Conservation (phyloP, 106 monocot species). For the Iris macrosiphon region DNA sequence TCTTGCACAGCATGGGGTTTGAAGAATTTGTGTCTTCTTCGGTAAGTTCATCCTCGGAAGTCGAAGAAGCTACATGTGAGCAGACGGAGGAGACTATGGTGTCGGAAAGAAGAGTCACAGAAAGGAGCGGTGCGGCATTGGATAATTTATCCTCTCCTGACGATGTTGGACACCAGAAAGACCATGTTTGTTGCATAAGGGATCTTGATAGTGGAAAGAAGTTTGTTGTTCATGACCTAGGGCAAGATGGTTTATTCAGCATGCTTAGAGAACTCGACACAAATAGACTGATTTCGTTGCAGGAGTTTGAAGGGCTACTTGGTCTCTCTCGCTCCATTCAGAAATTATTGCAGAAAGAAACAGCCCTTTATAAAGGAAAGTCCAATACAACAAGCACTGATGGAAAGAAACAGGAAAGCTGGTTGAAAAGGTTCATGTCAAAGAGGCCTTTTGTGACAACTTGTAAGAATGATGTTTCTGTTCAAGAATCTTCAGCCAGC, state of each 20-base stretch:
- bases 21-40: conserved; percentile 11
- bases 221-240: conserved; percentile 29
- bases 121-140: conserved; percentile 16
- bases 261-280: conserved; percentile 41
- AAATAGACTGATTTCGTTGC: conserved; percentile 31
- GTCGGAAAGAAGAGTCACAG: conserved; percentile 13
- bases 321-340: conserved; percentile 32
- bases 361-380: neutral
- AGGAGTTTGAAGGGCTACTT: conserved; percentile 42
- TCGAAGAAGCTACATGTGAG: neutral
- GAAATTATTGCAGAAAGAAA: conserved; percentile 19
- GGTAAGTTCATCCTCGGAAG: neutral
- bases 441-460: conserved; percentile 8
- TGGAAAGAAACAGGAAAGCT: conserved; percentile 28
- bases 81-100: neutral
- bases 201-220: conserved; percentile 50
- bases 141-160: conserved; percentile 7
- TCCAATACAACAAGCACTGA: neutral
- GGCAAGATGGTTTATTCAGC: conserved; percentile 24
- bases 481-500: conserved; percentile 9
- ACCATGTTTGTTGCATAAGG: conserved; percentile 30
- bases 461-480: conserved; percentile 13
- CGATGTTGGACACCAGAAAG: neutral
- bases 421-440: conserved; percentile 34
- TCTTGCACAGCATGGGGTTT: conserved; percentile 30